Percentiles rank a stretch among this genome's conserved stretches.
phyloP scores from a whole-genome alignment of 164 flowering plant genomes.

The Umbellularia californica region DNA sequence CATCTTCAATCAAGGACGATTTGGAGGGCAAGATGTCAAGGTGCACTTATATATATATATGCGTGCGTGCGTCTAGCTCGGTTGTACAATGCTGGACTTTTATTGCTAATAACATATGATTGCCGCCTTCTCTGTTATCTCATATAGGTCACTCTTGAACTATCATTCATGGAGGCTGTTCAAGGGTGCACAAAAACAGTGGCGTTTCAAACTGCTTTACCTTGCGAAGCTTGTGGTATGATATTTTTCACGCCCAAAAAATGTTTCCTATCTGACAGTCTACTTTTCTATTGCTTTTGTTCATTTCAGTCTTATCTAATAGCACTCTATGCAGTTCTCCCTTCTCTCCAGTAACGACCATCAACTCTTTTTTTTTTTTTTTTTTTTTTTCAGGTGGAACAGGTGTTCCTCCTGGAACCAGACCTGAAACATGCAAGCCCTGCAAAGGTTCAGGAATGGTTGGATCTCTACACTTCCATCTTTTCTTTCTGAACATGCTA shows the following conservation, averaged over 20 bases:
- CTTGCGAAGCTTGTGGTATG: conserved; percentile 87
- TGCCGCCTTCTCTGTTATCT: not conserved
- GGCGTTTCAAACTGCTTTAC: conserved; percentile 55
- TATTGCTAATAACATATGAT: not conserved
- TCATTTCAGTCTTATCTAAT: not conserved
- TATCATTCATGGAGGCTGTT: conserved; percentile 98
- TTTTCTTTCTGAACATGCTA: not conserved
- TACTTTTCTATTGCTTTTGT: no score
- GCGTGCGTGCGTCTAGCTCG: not conserved
- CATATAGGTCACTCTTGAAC: conserved; percentile 55
- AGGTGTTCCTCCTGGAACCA: conserved; percentile 97
- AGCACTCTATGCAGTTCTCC: not conserved
- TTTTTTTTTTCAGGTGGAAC: conserved; percentile 57
- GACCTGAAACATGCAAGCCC: conserved; percentile 74
- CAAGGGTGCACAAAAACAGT: conserved; percentile 86
- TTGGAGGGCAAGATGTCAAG: conserved; percentile 69
- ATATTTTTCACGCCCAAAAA: not conserved
- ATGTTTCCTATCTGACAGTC: not conserved
- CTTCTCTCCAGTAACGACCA: not conserved
- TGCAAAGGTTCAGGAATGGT: conserved; percentile 94
- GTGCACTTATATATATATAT: conserved; percentile 14
- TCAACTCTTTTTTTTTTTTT: not conserved
- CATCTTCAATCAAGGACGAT: conserved; percentile 26
- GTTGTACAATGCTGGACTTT: not conserved
- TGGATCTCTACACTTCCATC: conserved; percentile 11